Conservation (phyloP, 768 basidiomycete genomes). For the Gautieria morchelliformis region DNA sequence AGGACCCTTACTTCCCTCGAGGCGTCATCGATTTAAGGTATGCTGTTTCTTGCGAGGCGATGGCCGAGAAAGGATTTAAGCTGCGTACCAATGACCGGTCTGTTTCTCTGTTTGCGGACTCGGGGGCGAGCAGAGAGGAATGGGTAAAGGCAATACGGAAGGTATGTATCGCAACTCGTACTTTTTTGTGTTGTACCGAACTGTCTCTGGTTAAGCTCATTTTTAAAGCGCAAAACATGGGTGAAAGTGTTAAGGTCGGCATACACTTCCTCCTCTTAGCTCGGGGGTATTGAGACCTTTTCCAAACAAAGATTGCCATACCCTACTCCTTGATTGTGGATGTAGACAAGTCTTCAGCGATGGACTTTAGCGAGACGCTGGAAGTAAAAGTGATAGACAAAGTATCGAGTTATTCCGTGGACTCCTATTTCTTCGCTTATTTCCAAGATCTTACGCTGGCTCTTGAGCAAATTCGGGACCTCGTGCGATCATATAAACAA, state of each 20-base stretch:
- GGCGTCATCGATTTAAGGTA: slow-evolving; percentile 95
- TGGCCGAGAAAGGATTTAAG: slow-evolving; percentile 70
- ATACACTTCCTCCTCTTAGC: neutral
- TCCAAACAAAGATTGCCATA: slow-evolving; percentile 64
- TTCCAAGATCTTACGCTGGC: slow-evolving; percentile 75
- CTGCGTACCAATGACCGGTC: slow-evolving; percentile 75
- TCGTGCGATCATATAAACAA: slow-evolving; percentile 39
- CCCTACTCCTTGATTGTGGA: slow-evolving; percentile 86
- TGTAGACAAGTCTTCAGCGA: slow-evolving; percentile 76
- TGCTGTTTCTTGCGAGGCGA: slow-evolving; percentile 78
- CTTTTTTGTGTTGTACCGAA: neutral
- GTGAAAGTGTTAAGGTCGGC: slow-evolving; percentile 84
- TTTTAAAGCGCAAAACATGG: slow-evolving; percentile 93
- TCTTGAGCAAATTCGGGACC: slow-evolving; percentile 72
- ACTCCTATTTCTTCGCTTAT: slow-evolving; percentile 93
- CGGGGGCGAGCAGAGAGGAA: slow-evolving; percentile 75
- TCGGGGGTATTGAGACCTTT: neutral
- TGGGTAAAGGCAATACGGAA: slow-evolving; percentile 95
- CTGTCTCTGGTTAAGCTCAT: slow-evolving; percentile 39
- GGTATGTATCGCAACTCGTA: slow-evolving; percentile 11
- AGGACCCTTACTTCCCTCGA: slow-evolving; percentile 98
- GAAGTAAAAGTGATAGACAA: slow-evolving; percentile 76
- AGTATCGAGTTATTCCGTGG: slow-evolving; percentile 61
- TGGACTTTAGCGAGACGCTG: slow-evolving; percentile 95
- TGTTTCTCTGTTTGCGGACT: slow-evolving; percentile 65